A percentile compares a stretch with the other conserved stretches of the same genome.
Conservation (phyloP, 306 rosid genomes). For the Adenanthera pavonina region DNA sequence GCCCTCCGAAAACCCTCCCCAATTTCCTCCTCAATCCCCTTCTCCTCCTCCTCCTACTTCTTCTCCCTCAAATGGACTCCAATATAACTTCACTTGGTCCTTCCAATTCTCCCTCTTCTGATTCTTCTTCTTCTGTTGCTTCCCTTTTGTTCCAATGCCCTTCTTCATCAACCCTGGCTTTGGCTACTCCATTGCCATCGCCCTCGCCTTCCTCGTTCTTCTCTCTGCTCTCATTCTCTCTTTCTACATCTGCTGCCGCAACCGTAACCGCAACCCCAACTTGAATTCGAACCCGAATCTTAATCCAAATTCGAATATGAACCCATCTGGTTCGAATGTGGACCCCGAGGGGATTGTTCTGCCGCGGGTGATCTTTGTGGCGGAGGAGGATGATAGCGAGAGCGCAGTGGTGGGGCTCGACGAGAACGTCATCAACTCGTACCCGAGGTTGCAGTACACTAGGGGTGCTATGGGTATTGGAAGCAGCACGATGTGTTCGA, state of each 20-base stretch:
- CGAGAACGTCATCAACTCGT: constrained; percentile 72
- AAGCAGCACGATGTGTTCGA: constrained; percentile 63
- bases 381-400: constrained; percentile 61
- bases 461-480: constrained; percentile 33
- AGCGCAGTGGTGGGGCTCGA: constrained; percentile 63
- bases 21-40: constrained; percentile 34
- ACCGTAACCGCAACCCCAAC: not conserved
- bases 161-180: constrained; percentile 65
- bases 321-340: not conserved
- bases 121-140: not conserved
- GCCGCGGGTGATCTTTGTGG: constrained; percentile 79
- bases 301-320: not conserved
- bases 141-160: constrained; percentile 40
- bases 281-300: not conserved
- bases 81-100: not conserved
- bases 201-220: constrained; percentile 83
- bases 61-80: not conserved
- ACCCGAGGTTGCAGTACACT: constrained; percentile 67
- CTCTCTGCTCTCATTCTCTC: constrained; percentile 80
- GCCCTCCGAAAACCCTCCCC: constrained; percentile 43
- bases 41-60: not conserved
- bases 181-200: constrained; percentile 94
- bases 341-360: constrained; percentile 63
- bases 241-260: constrained; percentile 83
- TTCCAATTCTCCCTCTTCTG: constrained; percentile 10